These are phyloP conservation scores for Yamadazyma philogaea DNA, from an alignment of 805 yeast species.

Conservation along the genomic window DNA sequence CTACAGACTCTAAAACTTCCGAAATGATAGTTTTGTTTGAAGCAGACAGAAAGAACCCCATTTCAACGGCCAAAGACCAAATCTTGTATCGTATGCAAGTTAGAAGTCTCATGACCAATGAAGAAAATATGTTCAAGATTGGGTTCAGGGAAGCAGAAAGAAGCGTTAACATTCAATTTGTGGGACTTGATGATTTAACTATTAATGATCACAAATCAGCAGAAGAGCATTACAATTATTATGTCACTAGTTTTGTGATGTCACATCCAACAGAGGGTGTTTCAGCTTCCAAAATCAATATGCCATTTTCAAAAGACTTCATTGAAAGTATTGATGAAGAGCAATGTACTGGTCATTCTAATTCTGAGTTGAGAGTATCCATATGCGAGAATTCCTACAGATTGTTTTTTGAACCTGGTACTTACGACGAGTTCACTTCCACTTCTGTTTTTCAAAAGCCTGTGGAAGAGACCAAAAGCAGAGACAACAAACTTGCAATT, in stretches of 20 bases:
- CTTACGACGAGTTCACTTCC: slow-evolving; percentile 77
- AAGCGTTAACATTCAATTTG: slow-evolving; percentile 69
- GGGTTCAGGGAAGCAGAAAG: slow-evolving; percentile 55
- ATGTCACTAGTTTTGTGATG: slow-evolving; percentile 87
- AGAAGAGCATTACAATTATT: slow-evolving; percentile 89
- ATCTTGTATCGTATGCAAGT: slow-evolving; percentile 87
- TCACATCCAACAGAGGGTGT: slow-evolving; percentile 98
- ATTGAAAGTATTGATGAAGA: slow-evolving; percentile 56
- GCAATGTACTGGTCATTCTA: slow-evolving; percentile 58
- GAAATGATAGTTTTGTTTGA: slow-evolving; percentile 82
- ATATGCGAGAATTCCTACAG: slow-evolving; percentile 76
- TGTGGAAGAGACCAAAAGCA: slow-evolving; percentile 21
- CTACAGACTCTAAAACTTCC: slow-evolving; percentile 75
- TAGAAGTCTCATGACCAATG: slow-evolving; percentile 69
- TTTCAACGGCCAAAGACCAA: slow-evolving; percentile 80
- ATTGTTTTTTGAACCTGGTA: slow-evolving; percentile 72
- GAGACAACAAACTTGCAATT: slow-evolving; percentile 29
- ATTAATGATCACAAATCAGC: slow-evolving; percentile 63
- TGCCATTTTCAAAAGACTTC: slow-evolving; percentile 71
- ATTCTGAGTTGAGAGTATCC: slow-evolving; percentile 72
- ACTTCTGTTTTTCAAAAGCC: slow-evolving; percentile 47
- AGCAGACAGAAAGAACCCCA: slow-evolving; percentile 60
- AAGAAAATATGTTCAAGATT: slow-evolving; percentile 91
- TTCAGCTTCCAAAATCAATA: slow-evolving; percentile 65
- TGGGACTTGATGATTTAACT: slow-evolving; percentile 86